Evolutionary conservation across 2,329 filamentous ascomycete genomes (phyloP).

Genomic region (Colletotrichum tanaceti): DNA sequence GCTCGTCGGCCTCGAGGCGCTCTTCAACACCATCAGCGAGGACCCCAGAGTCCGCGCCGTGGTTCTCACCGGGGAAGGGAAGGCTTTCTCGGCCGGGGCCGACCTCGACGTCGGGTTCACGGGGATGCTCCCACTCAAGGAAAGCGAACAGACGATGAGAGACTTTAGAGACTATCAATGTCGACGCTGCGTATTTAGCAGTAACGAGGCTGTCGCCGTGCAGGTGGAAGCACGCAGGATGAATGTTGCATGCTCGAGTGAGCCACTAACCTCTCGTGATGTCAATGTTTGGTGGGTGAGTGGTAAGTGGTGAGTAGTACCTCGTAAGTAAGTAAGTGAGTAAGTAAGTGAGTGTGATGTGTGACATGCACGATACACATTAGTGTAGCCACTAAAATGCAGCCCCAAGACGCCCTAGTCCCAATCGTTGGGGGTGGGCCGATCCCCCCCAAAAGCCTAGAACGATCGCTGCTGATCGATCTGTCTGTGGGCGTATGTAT

Average conservation of each 20-base stretch:
- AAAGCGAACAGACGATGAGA: neutral
- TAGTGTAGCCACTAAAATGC: no score
- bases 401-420: constrained; percentile 14
- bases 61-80: neutral
- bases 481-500: no score
- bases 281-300: no score
- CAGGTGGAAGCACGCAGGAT: neutral
- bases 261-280: no score
- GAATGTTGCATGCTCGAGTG: neutral
- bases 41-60: neutral
- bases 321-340: no score
- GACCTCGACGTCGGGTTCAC: constrained; percentile 2
- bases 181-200: no score
- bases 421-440: constrained; percentile 32
- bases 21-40: constrained; percentile 50
- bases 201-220: no score
- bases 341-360: no score
- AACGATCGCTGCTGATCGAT: constrained; percentile 34
- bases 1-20: constrained; percentile 68
- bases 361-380: no score
- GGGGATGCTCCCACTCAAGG: neutral
- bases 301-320: no score
- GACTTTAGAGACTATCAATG: constrained; percentile 9
- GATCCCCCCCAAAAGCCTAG: constrained; percentile 18
- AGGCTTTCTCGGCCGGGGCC: neutral